Evolutionary conservation across 106 monocot genomes (phyloP), one percentile per base, ranked within the genome.

Genomic region (Acorus gramineus): DNA sequence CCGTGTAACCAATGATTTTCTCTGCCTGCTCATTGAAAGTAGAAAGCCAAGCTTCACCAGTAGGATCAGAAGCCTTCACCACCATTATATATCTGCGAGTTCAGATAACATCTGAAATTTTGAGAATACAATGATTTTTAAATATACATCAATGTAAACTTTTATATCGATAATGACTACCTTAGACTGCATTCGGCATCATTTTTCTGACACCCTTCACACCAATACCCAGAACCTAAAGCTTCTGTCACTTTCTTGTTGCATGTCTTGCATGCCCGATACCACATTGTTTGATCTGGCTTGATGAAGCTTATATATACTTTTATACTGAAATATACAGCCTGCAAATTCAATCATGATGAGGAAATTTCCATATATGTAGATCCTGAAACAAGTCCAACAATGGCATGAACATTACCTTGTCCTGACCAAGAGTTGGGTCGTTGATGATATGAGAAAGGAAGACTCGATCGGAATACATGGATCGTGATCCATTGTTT

Each of bases 191-290:
- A 88, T 60, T 88, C 69, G 43, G 76, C 87, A 64, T 81, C 79
- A 78, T 89, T 92, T 76, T 92, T 98, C 70, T 87, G 87, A 61
- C 98, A 98, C 45, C 73, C 82, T 80, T 98, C 98, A 59, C 98
- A 98, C 92, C 92, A 98, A 54, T 83, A 92, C 2, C 98, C 92
- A 66, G 88, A 85, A 8, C 79, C 98, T 68, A 90, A 14, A 44
- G 88, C 85, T 56, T 92, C 92, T 8, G 83, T 91, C 9, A 98
- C 98, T 53, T 98, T 98, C 83, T 98, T 98, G 65, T 89, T 98
- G 79, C 91, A 98, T 3, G 81, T 78, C 59, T 81, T 92, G 87
- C 98, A 98, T 64, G 98, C 98, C 49, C 92, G 70, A 57, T 98
- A 98, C 91, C 88, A 98, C 98, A 98, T 88, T 11, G 85, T 74